Evolutionary conservation across 768 basidiomycete species (phyloP).

Genomic region (Lentinula guzmanii): DNA sequence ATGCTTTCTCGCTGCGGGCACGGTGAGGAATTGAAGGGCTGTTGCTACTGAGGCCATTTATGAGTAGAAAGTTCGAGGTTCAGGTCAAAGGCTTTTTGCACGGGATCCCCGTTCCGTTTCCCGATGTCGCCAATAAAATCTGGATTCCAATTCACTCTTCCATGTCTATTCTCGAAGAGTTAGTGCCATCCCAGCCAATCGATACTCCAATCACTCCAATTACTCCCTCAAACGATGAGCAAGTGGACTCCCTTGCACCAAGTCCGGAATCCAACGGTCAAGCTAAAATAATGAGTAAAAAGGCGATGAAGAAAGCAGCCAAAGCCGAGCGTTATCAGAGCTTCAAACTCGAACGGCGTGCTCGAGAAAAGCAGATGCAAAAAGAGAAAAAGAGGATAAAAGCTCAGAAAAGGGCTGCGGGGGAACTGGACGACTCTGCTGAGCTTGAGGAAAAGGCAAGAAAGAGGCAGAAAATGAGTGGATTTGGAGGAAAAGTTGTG

Average conservation of each 20-base stretch:
- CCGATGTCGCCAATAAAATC: background rate
- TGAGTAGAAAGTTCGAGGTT: background rate
- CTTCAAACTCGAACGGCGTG: constrained; percentile 67
- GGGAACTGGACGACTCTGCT: constrained; percentile 47
- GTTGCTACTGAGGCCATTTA: constrained; percentile 6
- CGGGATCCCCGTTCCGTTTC: background rate
- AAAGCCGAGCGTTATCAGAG: constrained; percentile 62
- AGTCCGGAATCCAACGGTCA: constrained; percentile 8
- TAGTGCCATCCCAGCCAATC: background rate
- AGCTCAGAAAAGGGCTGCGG: constrained; percentile 56
- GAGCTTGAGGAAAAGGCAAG: constrained; percentile 31
- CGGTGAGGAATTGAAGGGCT: constrained; percentile 43
- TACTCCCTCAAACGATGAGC: background rate
- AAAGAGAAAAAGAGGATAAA: constrained; percentile 64
- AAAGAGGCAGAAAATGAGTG: constrained; percentile 20
- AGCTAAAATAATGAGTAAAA: constrained; percentile 38
- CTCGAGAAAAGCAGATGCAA: constrained; percentile 69
- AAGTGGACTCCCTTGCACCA: background rate
- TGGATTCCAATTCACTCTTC: background rate
- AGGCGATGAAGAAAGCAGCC: constrained; percentile 70
- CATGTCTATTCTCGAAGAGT: background rate
- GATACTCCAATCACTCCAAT: background rate
- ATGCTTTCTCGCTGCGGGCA: constrained; percentile 57
- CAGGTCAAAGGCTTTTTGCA: background rate
- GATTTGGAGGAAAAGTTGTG: constrained; percentile 62